Conservation (phyloP, 2,329 filamentous ascomycete genomes). For the Colletotrichum agaves region DNA sequence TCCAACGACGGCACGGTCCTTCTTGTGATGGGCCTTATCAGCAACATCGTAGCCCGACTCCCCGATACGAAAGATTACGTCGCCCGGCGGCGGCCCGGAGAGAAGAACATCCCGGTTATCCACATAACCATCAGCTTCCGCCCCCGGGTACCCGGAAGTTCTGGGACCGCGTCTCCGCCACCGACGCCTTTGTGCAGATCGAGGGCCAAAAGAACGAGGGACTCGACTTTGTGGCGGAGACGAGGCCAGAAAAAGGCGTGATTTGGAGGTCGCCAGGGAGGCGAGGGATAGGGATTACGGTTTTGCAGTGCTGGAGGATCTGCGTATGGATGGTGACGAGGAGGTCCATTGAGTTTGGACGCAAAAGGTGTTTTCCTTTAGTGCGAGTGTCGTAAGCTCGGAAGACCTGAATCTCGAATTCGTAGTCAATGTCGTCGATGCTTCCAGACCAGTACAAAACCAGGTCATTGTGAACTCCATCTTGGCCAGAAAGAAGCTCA, state of each 20-base stretch:
- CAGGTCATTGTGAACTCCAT: too few relatives aligned
- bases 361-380: not conserved
- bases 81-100: not conserved
- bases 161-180: conserved; percentile 2
- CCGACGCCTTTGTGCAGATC: not conserved
- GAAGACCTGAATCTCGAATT: conserved; percentile 6
- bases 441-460: too few relatives aligned
- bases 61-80: not conserved
- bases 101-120: not conserved
- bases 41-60: not conserved
- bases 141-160: conserved; percentile 3
- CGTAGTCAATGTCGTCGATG: not conserved
- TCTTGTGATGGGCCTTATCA: conserved; percentile 4
- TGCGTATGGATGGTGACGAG: not conserved
- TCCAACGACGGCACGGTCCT: not conserved
- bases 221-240: not conserved
- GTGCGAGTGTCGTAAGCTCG: not conserved
- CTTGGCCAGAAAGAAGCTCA: too few relatives aligned
- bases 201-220: not conserved
- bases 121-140: conserved; percentile 14
- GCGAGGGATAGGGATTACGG: not conserved
- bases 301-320: not conserved
- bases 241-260: not conserved
- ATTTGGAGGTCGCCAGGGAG: conserved; percentile 8
- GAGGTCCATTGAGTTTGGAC: conserved; percentile 3